Evolutionary conservation across 805 yeast species (phyloP).

Genomic region (Candida tibetensis): DNA sequence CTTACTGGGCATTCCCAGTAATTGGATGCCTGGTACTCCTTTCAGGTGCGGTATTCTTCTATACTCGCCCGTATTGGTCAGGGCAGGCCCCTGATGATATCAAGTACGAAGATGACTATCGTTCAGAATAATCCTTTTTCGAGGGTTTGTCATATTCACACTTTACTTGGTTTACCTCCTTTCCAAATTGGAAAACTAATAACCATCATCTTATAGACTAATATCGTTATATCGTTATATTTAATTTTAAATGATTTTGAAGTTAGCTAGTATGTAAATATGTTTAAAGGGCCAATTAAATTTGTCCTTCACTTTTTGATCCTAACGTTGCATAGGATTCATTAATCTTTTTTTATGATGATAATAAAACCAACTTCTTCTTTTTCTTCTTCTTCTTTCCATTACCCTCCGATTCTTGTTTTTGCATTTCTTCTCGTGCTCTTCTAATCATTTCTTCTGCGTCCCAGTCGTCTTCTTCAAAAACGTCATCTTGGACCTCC

Average conservation of each 20-base stretch:
- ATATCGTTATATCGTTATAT: neutral
- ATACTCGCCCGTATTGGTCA: slow-evolving; percentile 8
- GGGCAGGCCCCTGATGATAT: slow-evolving; percentile 7
- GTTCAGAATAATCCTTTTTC: neutral
- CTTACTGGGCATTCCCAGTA: slow-evolving; percentile 58
- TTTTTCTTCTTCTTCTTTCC: slow-evolving; percentile 32
- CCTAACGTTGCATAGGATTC: no score
- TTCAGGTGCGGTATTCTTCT: slow-evolving; percentile 37
- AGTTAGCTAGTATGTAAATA: no score
- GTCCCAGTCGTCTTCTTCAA: slow-evolving; percentile 40
- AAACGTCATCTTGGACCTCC: slow-evolving; percentile 33
- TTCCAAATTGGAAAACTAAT: neutral
- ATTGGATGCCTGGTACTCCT: slow-evolving; percentile 48
- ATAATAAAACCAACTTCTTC: slow-evolving; percentile 41
- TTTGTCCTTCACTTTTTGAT: no score
- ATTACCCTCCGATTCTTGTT: slow-evolving; percentile 17
- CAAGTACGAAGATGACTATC: slow-evolving; percentile 16
- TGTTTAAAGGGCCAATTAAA: no score
- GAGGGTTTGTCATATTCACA: neutral
- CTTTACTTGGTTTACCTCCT: neutral
- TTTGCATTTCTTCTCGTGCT: slow-evolving; percentile 47
- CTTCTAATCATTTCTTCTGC: slow-evolving; percentile 50
- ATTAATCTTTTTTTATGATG: no score
- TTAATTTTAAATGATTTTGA: no score
- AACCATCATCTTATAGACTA: no score